Evolutionary conservation across 176 grass and related monocot genomes (phyloP), one percentile per base, ranked within the genome.

Genomic region (Neostapfia colusana): DNA sequence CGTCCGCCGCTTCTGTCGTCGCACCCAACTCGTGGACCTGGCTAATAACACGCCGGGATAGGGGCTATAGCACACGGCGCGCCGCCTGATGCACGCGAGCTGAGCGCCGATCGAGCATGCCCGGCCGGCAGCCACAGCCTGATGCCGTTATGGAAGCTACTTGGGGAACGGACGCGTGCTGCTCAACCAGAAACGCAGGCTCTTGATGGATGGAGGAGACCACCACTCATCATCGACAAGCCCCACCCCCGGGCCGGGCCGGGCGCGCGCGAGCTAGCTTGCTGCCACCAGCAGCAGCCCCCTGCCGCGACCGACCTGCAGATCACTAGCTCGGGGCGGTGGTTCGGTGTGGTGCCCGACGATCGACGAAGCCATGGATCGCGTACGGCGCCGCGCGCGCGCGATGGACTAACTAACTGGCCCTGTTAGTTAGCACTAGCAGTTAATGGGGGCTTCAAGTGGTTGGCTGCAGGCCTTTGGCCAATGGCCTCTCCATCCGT

Each of bases 161-260:
- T 6, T 48, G 49, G 2, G 17, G 17, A 20, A 20, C 2, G 17
- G 5, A 51, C 49, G 46, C 3, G 17, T 48, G 17, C 49, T n/a
- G 23, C 51, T 45, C 63, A 86, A 68, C 84, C 0, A 81, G 17
- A 86, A 86, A 81, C 31, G 70, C 84, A 54, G 77, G 84, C 84
- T 18, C 76, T 68, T 80, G 17, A 85, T 85, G 46, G 37, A 13
- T 7, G 14, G n/a, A 4, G 3, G 14, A 16, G 6, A 9, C 18
- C 4, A n/a, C 4, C 0, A 8, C 25, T 24, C 20, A 54, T 21
- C 2, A 54, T 23, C 51, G 14, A 12, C 27, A 35, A 58, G 16
- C 40, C 20, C 13, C 40, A 4, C 3, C 20, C 54, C 54, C n/a
- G n/a, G 8, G 17, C 4, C 49, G 49, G 16, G n/a, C n/a, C n/a